phyloP scores from a whole-genome alignment of 768 basidiomycete species.

The Cytidiella melzeri region DNA sequence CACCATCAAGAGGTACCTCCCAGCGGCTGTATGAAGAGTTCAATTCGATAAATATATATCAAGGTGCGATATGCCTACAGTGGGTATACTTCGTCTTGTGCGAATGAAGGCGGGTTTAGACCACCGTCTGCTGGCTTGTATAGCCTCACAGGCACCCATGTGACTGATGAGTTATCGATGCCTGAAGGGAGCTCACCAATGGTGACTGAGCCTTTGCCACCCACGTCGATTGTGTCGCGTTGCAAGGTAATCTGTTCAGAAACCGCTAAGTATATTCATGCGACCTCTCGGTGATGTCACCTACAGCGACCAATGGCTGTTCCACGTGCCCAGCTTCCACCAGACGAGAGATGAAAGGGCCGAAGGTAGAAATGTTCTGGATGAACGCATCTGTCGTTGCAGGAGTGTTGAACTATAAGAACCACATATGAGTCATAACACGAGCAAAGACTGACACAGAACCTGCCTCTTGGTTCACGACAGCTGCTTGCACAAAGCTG shows the following conservation, averaged over 20 bases:
- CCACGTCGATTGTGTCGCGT: constrained; percentile 58
- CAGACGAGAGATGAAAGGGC: constrained; percentile 31
- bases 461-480: constrained; percentile 17
- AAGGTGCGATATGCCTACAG: constrained; percentile 13
- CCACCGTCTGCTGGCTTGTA: constrained; percentile 52
- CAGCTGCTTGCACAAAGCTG: constrained; percentile 22
- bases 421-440: neutral
- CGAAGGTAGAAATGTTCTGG: constrained; percentile 19
- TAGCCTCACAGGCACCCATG: constrained; percentile 59
- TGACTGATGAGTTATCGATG: constrained; percentile 45
- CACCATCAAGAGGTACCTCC: constrained; percentile 68
- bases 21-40: constrained; percentile 32
- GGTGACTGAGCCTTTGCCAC: constrained; percentile 62
- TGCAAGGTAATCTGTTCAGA: constrained; percentile 55
- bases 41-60: neutral
- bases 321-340: constrained; percentile 32
- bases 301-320: constrained; percentile 35
- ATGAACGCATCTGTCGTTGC: constrained; percentile 22
- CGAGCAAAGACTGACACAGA: neutral
- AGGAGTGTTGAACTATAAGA: constrained; percentile 16
- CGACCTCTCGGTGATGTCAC: neutral
- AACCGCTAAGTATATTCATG: neutral
- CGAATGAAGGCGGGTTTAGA: constrained; percentile 48
- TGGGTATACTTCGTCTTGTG: constrained; percentile 51
- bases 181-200: constrained; percentile 59